These are phyloP conservation scores for Xanthoceras sorbifolium DNA, from an alignment of 345 rosid species.

Conservation along the genomic window DNA sequence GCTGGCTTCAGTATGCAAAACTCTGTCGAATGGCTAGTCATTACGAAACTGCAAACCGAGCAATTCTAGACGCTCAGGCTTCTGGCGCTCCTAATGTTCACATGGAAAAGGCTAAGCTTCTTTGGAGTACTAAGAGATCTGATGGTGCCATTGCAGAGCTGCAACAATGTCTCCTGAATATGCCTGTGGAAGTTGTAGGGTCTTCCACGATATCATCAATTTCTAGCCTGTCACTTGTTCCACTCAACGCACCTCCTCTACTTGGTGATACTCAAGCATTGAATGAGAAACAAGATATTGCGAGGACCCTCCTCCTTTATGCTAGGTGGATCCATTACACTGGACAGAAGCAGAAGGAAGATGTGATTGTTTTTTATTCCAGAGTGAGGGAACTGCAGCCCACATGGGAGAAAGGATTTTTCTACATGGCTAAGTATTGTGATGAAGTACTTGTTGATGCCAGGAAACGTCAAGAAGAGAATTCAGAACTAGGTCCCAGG, in stretches of 20 bases:
- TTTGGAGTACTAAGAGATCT: constrained; percentile 85
- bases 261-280: constrained; percentile 53
- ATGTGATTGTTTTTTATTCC: constrained; percentile 80
- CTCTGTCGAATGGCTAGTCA: constrained; percentile 98
- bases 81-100: constrained; percentile 90
- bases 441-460: constrained; percentile 94
- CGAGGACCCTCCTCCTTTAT: constrained; percentile 91
- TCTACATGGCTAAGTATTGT: constrained; percentile 90
- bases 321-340: constrained; percentile 91
- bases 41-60: constrained; percentile 90
- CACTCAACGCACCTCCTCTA: constrained; percentile 58
- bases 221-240: constrained; percentile 73
- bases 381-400: constrained; percentile 90
- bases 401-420: constrained; percentile 90
- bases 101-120: constrained; percentile 95
- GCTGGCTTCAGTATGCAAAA: constrained; percentile 98
- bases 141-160: constrained; percentile 92
- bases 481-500: constrained; percentile 49
- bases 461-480: constrained; percentile 90
- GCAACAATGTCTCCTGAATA: constrained; percentile 84
- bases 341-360: constrained; percentile 96
- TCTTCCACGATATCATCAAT: constrained; percentile 66
- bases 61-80: constrained; percentile 91
- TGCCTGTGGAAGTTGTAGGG: constrained; percentile 86
- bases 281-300: constrained; percentile 69